Evolutionary conservation across 768 basidiomycete genomes (phyloP), one percentile per base, ranked within the genome.

Genomic region (Naganishia randhawae): DNA sequence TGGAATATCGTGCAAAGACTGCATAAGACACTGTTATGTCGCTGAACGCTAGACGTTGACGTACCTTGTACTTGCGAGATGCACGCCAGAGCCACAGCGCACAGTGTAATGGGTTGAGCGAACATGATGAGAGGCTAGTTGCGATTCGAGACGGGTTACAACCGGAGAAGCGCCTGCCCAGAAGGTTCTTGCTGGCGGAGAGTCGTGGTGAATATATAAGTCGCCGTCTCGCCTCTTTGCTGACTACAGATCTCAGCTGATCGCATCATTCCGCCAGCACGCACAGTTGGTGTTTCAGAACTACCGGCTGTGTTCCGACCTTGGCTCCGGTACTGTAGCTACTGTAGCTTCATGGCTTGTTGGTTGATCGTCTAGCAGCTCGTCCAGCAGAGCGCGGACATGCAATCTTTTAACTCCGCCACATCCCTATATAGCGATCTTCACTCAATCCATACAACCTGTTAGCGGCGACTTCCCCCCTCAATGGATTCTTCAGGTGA

Each of bases 111-210:
- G 29, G 57, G 22, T 41, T 14, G 57, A 29, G 22, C 57, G 37
- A 61, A 61, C 57, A 61, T 52, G 51, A 14, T 52, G 27, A 25
- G 51, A 33, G 17, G 51, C 27, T 52, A 29, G n/a, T n/a, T n/a
- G n/a, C n/a, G n/a, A n/a, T n/a, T n/a, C n/a, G n/a, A n/a, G n/a
- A n/a, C n/a, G n/a, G n/a, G n/a, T n/a, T n/a, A n/a, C n/a, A n/a
- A n/a, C n/a, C n/a, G n/a, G n/a, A n/a, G n/a, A n/a, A n/a, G n/a
- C n/a, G n/a, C n/a, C n/a, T n/a, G n/a, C n/a, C n/a, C n/a, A n/a
- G 14, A 17, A 22, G 45, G 13, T 22, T 22, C 3, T 13, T 48
- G n/a, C 6, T 11, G n/a, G 25, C 3, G 19, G 45, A n/a, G 45
- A 22, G 19, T 48, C 25, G 13, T 48, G 45, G 3, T 3, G 45